A percentile compares a stretch with the other conserved stretches of the same genome.
Conservation (phyloP, 257 asterid species). For the Solanum tarijense region DNA sequence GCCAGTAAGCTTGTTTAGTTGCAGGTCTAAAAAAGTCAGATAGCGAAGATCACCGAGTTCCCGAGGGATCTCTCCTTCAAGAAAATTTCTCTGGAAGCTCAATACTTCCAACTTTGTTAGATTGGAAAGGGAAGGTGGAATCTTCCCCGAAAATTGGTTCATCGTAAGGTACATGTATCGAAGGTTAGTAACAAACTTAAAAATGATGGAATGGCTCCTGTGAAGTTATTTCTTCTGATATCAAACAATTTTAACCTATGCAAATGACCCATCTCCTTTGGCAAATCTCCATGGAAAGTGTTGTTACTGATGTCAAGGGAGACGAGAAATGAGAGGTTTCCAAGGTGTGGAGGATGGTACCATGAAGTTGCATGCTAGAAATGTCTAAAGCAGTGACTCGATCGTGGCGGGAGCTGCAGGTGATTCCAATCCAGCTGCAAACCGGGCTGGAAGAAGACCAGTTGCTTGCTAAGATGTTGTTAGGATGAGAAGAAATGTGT, state of each 20-base stretch:
- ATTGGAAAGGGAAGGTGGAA: background rate
- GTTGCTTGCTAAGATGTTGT: background rate
- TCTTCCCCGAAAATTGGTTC: background rate
- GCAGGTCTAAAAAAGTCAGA: background rate
- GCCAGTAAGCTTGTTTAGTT: background rate
- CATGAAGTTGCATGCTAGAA: background rate
- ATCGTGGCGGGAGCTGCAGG: background rate
- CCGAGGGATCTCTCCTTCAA: background rate
- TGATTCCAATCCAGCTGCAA: background rate
- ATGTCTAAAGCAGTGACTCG: background rate
- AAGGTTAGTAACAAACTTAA: background rate
- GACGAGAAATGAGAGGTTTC: background rate
- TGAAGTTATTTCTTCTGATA: background rate
- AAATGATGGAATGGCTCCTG: background rate
- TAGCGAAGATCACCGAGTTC: background rate
- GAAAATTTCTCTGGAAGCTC: background rate
- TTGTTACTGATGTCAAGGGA: background rate
- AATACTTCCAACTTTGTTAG: background rate
- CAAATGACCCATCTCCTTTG: background rate
- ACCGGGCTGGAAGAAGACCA: background rate
- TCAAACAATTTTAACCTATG: background rate
- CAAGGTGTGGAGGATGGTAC: background rate
- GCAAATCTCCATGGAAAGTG: background rate
- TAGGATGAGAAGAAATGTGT: background rate
- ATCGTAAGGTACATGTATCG: fast-evolving